Base-by-base conservation (phyloP, 1,284 basidiomycete genomes). In the Phellopilus nigrolimitatus region DNA sequence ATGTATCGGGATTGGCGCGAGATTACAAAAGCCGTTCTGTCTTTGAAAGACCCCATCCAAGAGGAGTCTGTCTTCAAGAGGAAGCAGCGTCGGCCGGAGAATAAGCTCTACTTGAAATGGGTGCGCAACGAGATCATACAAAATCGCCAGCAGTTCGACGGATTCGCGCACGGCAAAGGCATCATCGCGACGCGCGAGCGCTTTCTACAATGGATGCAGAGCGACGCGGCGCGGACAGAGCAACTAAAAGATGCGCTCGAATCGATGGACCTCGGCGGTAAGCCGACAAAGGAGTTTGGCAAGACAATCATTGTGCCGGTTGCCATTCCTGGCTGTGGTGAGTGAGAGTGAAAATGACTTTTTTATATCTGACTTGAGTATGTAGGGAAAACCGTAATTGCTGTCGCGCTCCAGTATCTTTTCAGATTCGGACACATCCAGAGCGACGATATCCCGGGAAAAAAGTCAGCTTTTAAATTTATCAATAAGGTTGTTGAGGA, bases 1-100 rank as follows among this genome's bases (percentile, higher is more conserved):
- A 95, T 97, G 83, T 98, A 98, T 69, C 84, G 97, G 45, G 91
- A 97, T 65, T 99, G 94, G 94, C 77, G 97, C 49, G 97, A 99
- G 68, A 76, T 95, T 45, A 98, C 97, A 5, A 88, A 92, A 62
- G 71, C 66, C 15, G 72, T 95, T 27, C 73, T 97, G 4, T 69
- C 74, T 1, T 53, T 61, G 40, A 67, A 70, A 59, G 62, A 60
- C 37, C 51, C 68, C 3, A 57, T 66, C 6, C 43, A 52, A 13
- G 60, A 68, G 1, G 63, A 57, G 8, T 68, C 66, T 19, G 63
- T 86, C n/a, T 76, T 82, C 2, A 79, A 78, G 64, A 68, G 69
- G 43, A 88, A 82, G 68, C 71, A 87, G 71, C 75, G 75, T 58
- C 70, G 85, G 31, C 64, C 73, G 17, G 88, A 91, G 70, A 88